These are phyloP conservation scores for Vitis labrusca DNA, from an alignment of 164 flowering plant species.

Conservation along the genomic window DNA sequence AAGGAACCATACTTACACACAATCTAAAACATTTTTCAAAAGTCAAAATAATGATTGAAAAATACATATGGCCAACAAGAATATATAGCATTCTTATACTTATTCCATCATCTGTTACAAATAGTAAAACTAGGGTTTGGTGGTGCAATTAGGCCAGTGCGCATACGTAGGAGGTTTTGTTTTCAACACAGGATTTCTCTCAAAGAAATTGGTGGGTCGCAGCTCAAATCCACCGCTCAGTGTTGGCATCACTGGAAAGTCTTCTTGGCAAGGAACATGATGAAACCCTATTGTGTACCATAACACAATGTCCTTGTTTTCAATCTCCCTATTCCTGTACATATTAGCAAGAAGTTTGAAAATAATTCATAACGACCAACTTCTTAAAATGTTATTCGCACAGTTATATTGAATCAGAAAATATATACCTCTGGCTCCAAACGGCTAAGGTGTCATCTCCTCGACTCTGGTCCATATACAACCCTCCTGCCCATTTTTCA, in stretches of 20 bases:
- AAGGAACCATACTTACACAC: too few relatives aligned
- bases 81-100: too few relatives aligned
- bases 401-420: background rate
- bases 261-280: slow-evolving; percentile 81
- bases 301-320: slow-evolving; percentile 67
- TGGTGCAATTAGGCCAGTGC: slow-evolving; percentile 12
- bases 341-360: background rate
- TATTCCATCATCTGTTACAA: too few relatives aligned
- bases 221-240: slow-evolving; percentile 43
- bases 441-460: slow-evolving; percentile 43
- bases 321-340: slow-evolving; percentile 59
- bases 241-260: slow-evolving; percentile 75
- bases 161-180: background rate
- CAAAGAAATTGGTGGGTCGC: slow-evolving; percentile 46
- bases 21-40: too few relatives aligned
- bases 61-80: too few relatives aligned
- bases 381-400: too few relatives aligned
- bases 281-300: slow-evolving; percentile 83
- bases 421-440: slow-evolving; percentile 25
- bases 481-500: slow-evolving; percentile 52
- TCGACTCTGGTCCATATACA: slow-evolving; percentile 31
- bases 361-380: too few relatives aligned
- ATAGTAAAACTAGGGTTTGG: background rate
- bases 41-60: too few relatives aligned
- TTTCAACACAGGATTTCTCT: slow-evolving; percentile 34